These are phyloP conservation scores for Globisporangium cystogenes DNA, from an alignment of 352 stramenopile species.

Conservation along the genomic window DNA sequence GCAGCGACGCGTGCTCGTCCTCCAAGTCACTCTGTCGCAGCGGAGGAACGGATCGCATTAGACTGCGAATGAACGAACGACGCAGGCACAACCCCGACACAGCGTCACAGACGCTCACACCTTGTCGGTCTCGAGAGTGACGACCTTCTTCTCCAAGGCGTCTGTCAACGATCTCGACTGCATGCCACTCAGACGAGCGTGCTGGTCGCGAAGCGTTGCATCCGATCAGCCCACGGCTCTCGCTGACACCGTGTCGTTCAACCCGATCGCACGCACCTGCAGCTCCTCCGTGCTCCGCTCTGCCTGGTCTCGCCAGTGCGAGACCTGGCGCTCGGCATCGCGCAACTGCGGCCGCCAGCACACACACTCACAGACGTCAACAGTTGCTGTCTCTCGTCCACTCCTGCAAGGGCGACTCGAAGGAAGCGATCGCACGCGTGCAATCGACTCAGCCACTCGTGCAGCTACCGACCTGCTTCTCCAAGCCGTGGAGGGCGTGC, in stretches of 20 bases:
- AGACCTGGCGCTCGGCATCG: conserved; percentile 28
- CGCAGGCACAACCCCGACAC: no score
- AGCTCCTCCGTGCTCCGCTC: conserved; percentile 29
- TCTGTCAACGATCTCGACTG: conserved; percentile 11
- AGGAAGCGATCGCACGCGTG: no score
- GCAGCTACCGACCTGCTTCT: conserved; percentile 20
- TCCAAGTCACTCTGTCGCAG: conserved; percentile 19
- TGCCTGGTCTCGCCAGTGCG: conserved; percentile 33
- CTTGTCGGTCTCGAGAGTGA: conserved; percentile 8
- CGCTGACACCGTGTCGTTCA: no score
- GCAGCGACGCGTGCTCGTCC: conserved; percentile 21
- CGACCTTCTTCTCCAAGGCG: conserved; percentile 17
- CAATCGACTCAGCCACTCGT: background rate
- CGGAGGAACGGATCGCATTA: background rate
- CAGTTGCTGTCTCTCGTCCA: no score
- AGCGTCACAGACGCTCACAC: background rate
- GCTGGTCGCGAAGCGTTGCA: conserved; percentile 3
- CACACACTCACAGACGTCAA: background rate
- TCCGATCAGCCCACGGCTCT: no score
- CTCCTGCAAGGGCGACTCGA: no score
- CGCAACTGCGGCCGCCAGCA: conserved; percentile 14
- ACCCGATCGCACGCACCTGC: conserved; percentile 20
- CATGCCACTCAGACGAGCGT: conserved; percentile 4
- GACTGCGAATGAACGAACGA: background rate
- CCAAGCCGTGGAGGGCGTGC: conserved; percentile 19